Evolutionary conservation across 2,329 filamentous ascomycete species (phyloP).

Genomic region (Beauveria rudraprayagi): DNA sequence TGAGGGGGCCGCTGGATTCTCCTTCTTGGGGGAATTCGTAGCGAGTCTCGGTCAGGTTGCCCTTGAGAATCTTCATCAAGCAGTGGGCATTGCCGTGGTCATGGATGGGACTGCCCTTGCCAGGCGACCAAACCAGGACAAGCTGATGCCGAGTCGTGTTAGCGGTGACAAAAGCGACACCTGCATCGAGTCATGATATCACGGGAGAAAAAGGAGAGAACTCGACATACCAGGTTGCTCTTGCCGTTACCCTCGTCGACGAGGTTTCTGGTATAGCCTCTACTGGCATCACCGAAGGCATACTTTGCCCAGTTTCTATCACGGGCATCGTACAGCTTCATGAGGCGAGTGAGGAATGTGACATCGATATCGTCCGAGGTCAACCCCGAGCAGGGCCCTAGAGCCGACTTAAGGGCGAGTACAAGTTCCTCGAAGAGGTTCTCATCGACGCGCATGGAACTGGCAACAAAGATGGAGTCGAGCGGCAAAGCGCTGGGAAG

Average conservation of each 20-base stretch:
- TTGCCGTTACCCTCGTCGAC: slow-evolving; percentile 84
- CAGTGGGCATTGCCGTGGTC: slow-evolving; percentile 87
- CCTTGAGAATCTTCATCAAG: slow-evolving; percentile 81
- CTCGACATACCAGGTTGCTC: slow-evolving; percentile 55
- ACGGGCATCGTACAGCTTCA: slow-evolving; percentile 65
- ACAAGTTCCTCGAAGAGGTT: slow-evolving; percentile 64
- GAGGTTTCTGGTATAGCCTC: slow-evolving; percentile 77
- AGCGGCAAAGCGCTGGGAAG: slow-evolving; percentile 12
- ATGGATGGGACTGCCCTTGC: slow-evolving; percentile 76
- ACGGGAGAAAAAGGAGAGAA: background rate
- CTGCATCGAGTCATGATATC: background rate
- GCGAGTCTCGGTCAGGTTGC: slow-evolving; percentile 70
- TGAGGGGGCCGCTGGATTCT: slow-evolving; percentile 46
- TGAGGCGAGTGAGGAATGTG: slow-evolving; percentile 59
- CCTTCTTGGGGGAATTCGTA: slow-evolving; percentile 60
- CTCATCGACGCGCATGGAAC: slow-evolving; percentile 15
- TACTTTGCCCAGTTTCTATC: slow-evolving; percentile 66
- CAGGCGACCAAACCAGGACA: slow-evolving; percentile 82
- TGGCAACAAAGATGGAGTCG: slow-evolving; percentile 2
- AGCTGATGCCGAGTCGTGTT: slow-evolving; percentile 42
- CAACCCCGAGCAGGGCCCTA: slow-evolving; percentile 75
- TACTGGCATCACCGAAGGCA: slow-evolving; percentile 61
- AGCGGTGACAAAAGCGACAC: background rate
- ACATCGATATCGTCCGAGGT: slow-evolving; percentile 76
- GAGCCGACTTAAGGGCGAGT: slow-evolving; percentile 59